phyloP scores from a whole-genome alignment of 2,329 filamentous ascomycete species.

The Curvularia verruculosa region DNA sequence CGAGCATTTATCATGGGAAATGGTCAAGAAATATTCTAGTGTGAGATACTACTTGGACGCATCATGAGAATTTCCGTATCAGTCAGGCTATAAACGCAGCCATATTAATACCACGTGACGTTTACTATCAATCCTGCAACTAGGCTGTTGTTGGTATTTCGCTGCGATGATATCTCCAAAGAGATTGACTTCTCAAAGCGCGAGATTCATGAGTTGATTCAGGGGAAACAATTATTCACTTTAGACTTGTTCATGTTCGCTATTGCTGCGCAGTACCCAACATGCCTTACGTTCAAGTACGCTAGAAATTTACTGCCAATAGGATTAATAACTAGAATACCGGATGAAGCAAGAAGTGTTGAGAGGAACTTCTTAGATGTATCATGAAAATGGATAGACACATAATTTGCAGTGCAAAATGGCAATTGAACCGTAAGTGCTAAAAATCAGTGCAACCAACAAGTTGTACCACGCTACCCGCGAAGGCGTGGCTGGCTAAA shows the following conservation, averaged over 20 bases:
- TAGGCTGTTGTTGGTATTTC: neutral
- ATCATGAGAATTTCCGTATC: neutral
- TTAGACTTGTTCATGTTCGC: neutral
- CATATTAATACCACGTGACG: neutral
- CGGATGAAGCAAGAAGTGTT: too few relatives aligned
- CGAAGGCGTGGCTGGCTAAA: neutral
- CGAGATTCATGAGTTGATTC: neutral
- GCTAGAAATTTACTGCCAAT: neutral
- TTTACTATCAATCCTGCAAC: neutral
- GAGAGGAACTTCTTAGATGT: neutral
- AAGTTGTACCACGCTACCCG: neutral
- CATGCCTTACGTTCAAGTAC: neutral
- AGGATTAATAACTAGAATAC: neutral
- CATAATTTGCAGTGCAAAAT: neutral
- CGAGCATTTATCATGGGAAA: too few relatives aligned
- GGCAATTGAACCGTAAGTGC: neutral
- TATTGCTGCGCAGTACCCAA: neutral
- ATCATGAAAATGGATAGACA: neutral
- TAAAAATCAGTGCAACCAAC: neutral
- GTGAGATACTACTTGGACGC: too few relatives aligned
- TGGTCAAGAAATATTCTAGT: too few relatives aligned
- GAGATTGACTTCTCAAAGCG: neutral
- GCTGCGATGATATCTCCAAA: neutral
- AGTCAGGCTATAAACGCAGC: neutral
- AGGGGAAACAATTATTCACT: neutral